Conservation (phyloP, 208 protist genomes). For the Leishmania gerbilli region DNA sequence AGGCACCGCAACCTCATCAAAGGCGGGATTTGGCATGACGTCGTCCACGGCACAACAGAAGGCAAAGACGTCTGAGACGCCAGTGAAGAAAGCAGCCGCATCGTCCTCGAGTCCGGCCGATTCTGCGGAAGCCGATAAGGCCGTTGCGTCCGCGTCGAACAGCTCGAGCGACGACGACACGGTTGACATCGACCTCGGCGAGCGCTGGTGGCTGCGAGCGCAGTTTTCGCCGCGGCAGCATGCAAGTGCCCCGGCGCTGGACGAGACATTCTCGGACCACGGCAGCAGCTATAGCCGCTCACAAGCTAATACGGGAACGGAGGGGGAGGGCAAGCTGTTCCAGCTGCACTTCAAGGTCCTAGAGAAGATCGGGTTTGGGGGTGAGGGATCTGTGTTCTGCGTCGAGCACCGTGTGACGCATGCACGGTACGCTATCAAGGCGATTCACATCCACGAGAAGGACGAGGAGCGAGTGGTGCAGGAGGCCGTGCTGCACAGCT, state of each 20-base stretch:
- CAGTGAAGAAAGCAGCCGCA: not conserved
- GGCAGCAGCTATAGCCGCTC: constrained; percentile 22
- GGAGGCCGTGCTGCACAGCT: constrained; percentile 83
- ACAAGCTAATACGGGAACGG: constrained; percentile 7
- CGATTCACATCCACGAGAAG: constrained; percentile 59
- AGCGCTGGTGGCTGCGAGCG: constrained; percentile 37
- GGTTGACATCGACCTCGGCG: constrained; percentile 31
- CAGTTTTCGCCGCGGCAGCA: constrained; percentile 10
- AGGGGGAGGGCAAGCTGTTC: constrained; percentile 61
- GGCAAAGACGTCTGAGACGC: not conserved
- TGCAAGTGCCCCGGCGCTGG: constrained; percentile 16
- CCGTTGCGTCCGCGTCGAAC: not conserved
- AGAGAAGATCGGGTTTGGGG: constrained; percentile 75
- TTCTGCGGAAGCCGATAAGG: not conserved
- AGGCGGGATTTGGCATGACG: not conserved
- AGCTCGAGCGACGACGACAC: constrained; percentile 24
- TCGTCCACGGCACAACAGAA: not conserved
- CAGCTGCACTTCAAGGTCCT: constrained; percentile 76
- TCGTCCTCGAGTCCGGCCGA: not conserved
- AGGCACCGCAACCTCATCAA: not conserved
- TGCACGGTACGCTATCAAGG: constrained; percentile 78
- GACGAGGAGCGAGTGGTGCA: constrained; percentile 69
- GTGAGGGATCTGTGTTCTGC: constrained; percentile 75
- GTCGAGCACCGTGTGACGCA: constrained; percentile 80
- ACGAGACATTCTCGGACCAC: constrained; percentile 19